Evolutionary conservation across 805 yeast species (phyloP).

Genomic region (Helenozyma baotianmanensis): DNA sequence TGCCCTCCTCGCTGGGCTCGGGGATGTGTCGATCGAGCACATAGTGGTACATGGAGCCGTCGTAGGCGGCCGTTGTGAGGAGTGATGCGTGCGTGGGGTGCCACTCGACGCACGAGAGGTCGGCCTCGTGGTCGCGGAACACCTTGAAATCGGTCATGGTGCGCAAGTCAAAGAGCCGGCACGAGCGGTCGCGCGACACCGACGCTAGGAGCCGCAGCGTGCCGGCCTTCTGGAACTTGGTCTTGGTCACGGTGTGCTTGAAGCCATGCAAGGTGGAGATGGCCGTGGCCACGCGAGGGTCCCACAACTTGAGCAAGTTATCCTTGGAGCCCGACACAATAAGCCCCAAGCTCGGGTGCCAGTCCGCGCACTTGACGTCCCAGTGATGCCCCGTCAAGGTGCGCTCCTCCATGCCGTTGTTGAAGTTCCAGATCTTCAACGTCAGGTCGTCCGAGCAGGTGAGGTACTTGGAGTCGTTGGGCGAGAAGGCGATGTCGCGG

Average conservation of each 20-base stretch:
- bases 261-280: conserved; percentile 83
- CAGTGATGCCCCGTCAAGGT: conserved; percentile 89
- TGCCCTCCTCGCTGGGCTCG: conserved; percentile 18
- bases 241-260: conserved; percentile 87
- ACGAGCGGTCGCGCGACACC: conserved; percentile 83
- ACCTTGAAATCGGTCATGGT: conserved; percentile 73
- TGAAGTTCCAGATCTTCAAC: conserved; percentile 91
- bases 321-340: conserved; percentile 94
- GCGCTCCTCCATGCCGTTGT: conserved; percentile 79
- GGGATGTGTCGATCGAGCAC: conserved; percentile 51
- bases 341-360: conserved; percentile 89
- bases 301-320: conserved; percentile 91
- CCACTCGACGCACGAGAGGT: conserved; percentile 84
- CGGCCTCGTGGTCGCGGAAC: conserved; percentile 76
- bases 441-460: conserved; percentile 91
- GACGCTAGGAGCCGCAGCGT: conserved; percentile 72
- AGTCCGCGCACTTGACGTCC: conserved; percentile 96
- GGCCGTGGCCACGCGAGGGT: conserved; percentile 76
- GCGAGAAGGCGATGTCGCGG: conserved; percentile 83
- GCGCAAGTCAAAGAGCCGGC: conserved; percentile 82
- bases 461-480: conserved; percentile 87
- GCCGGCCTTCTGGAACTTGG: conserved; percentile 82
- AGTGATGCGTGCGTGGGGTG: conserved; percentile 82
- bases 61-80: conserved; percentile 81
- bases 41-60: conserved; percentile 82